These are phyloP conservation scores for Asterella californica DNA, from an alignment of 225 moss, liverwort and hornwort genomes.

Conservation along the genomic window DNA sequence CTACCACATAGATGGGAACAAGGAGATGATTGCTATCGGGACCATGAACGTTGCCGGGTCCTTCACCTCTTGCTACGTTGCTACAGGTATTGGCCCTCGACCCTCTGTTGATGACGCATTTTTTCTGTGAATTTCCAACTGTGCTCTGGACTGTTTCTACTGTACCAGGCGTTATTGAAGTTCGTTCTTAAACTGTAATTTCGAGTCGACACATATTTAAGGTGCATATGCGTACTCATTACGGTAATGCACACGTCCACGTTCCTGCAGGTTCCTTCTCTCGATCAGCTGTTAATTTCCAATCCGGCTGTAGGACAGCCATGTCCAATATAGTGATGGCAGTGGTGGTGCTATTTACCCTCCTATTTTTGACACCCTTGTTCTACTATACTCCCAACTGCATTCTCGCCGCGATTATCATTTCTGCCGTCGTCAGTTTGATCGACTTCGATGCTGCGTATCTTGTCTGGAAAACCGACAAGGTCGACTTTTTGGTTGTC, in stretches of 20 bases:
- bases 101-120: background rate
- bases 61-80: constrained; percentile 58
- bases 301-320: constrained; percentile 61
- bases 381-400: constrained; percentile 75
- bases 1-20: constrained; percentile 80
- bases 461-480: constrained; percentile 82
- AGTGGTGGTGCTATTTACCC: constrained; percentile 50
- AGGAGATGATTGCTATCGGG: constrained; percentile 82
- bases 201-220: background rate
- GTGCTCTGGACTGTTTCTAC: background rate
- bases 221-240: background rate
- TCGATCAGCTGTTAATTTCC: constrained; percentile 79
- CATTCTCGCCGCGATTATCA: constrained; percentile 68
- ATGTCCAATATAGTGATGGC: constrained; percentile 72
- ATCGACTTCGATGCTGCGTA: constrained; percentile 58
- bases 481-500: constrained; percentile 72
- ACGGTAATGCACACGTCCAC: background rate
- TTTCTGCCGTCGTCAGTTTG: constrained; percentile 48
- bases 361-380: constrained; percentile 57
- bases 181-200: background rate
- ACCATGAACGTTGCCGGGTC: constrained; percentile 64
- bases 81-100: constrained; percentile 54
- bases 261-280: constrained; percentile 70
- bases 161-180: background rate
- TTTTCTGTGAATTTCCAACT: background rate